phyloP scores from a whole-genome alignment of 1,139 yeast genomes.

The Debaryomyces robertsiae region DNA sequence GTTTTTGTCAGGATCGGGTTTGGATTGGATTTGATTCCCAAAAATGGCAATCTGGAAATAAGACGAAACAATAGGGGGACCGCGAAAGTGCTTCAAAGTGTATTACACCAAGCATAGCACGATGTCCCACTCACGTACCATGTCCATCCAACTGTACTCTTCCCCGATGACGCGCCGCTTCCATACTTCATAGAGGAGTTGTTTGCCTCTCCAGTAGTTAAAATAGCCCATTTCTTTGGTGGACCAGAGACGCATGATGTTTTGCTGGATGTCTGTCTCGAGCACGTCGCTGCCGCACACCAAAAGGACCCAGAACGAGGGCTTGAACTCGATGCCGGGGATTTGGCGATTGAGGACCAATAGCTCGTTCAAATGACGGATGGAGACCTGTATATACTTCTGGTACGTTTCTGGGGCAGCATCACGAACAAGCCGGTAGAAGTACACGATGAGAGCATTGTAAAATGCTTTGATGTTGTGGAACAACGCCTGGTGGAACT shows the following conservation, averaged over 20 bases:
- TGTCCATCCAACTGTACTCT: constrained; percentile 53
- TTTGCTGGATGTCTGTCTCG: constrained; percentile 15
- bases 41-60: too few species aligned
- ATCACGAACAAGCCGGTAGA: constrained; percentile 47
- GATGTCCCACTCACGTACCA: constrained; percentile 57
- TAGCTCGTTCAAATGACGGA: constrained; percentile 36
- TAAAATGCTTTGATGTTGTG: constrained; percentile 45
- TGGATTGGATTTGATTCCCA: too few species aligned
- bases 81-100: too few species aligned
- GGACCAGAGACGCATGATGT: constrained; percentile 36
- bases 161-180: constrained; percentile 44
- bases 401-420: constrained; percentile 35
- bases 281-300: constrained; percentile 47
- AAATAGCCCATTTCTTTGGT: constrained; percentile 24
- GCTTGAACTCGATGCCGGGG: constrained; percentile 22
- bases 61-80: too few species aligned
- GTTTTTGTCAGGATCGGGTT: too few species aligned
- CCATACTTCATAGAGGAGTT: constrained; percentile 56
- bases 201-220: constrained; percentile 59
- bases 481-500: constrained; percentile 42
- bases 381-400: constrained; percentile 31
- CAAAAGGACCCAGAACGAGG: constrained; percentile 53
- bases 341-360: constrained; percentile 16
- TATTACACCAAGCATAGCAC: constrained; percentile 40
- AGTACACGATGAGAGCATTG: constrained; percentile 46